These are phyloP conservation scores for Aspergillus fumigatus DNA, from an alignment of 2,329 filamentous ascomycete genomes.

Conservation along the genomic window DNA sequence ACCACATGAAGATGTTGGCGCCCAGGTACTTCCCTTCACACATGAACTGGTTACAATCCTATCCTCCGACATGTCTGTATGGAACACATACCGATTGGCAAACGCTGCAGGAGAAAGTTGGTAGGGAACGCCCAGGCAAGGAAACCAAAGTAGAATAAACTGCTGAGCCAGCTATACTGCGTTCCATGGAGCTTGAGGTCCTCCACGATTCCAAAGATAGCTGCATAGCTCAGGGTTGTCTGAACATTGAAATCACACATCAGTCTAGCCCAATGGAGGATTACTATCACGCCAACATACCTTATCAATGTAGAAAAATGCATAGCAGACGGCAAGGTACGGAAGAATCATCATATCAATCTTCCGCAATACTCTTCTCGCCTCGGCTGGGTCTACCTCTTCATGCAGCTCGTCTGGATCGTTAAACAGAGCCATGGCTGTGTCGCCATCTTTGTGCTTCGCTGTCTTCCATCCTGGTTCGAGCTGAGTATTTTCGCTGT, in stretches of 20 bases:
- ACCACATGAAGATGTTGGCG: constrained; percentile 56
- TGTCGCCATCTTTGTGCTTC: constrained; percentile 42
- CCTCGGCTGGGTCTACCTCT: constrained; percentile 44
- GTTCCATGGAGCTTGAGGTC: constrained; percentile 55
- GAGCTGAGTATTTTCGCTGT: constrained; percentile 24
- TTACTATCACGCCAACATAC: constrained; percentile 11
- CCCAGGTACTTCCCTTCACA: constrained; percentile 48
- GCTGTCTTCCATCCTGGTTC: constrained; percentile 25
- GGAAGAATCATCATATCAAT: constrained; percentile 59
- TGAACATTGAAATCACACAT: constrained; percentile 18
- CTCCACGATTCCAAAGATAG: constrained; percentile 60
- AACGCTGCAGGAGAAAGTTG: constrained; percentile 49
- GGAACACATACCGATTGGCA: constrained; percentile 43
- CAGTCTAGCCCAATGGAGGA: not conserved
- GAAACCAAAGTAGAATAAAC: constrained; percentile 55
- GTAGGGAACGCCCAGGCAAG: constrained; percentile 52
- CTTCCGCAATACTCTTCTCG: constrained; percentile 48
- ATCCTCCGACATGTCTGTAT: not conserved
- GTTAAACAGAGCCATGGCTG: constrained; percentile 48
- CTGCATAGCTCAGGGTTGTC: constrained; percentile 59
- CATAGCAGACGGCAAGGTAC: constrained; percentile 51
- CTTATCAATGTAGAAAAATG: constrained; percentile 50
- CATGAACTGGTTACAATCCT: not conserved
- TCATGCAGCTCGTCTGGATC: constrained; percentile 46
- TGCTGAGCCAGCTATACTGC: constrained; percentile 55